A percentile compares a stretch with the other conserved stretches of the same genome.
These are phyloP conservation scores for Willaertia magna DNA, from an alignment of 208 protist species.

Conservation along the genomic window DNA sequence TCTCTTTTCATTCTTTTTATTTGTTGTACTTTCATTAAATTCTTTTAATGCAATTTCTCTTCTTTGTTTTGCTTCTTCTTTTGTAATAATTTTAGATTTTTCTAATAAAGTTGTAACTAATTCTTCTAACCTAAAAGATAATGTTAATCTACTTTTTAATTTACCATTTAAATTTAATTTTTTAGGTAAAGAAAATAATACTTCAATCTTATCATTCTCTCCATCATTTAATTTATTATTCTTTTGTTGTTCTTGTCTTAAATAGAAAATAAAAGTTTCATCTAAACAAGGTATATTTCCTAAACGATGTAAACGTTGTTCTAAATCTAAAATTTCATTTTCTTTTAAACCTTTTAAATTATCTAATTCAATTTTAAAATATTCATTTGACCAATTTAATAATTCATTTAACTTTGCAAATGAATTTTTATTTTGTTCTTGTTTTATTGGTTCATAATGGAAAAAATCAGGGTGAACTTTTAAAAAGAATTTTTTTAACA, in stretches of 20 bases:
- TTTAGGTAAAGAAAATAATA: not conserved
- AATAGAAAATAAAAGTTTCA: not conserved
- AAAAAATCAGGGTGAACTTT: slow-evolving; percentile 7
- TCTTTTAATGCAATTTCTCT: not conserved
- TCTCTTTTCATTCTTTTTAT: not conserved
- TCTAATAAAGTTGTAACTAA: not conserved
- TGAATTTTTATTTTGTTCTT: not conserved
- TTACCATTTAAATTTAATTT: not conserved
- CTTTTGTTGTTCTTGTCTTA: not conserved
- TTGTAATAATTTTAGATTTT: not conserved
- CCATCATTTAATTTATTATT: too few relatives aligned
- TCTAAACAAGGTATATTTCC: not conserved
- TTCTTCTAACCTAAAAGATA: not conserved
- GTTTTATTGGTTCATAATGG: not conserved
- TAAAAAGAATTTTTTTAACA: not conserved
- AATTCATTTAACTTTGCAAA: slow-evolving; percentile 2
- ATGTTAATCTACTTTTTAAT: not conserved
- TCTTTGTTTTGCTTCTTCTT: not conserved
- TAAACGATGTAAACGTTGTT: not conserved
- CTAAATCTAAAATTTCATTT: not conserved
- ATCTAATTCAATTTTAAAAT: not conserved
- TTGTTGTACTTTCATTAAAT: not conserved
- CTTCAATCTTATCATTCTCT: not conserved
- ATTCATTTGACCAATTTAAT: not conserved
- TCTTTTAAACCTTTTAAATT: not conserved